These are phyloP conservation scores for Beauveria caledonica DNA, from an alignment of 2,329 filamentous ascomycete species.

Conservation along the genomic window DNA sequence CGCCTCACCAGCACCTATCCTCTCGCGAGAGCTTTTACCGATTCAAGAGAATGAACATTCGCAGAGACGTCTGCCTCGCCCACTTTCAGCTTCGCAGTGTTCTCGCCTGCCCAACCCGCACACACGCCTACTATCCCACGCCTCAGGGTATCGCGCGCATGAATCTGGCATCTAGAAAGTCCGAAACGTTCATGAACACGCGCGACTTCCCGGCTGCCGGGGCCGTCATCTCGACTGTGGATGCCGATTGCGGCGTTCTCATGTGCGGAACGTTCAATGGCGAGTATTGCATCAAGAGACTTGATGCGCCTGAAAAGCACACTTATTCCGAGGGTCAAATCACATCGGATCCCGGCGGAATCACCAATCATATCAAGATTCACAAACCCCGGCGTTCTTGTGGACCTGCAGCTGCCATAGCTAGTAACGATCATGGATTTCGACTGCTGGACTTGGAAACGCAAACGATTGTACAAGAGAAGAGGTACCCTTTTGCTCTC, in stretches of 20 bases:
- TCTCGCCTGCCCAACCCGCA: conserved; percentile 47
- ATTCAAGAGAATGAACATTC: conserved; percentile 50
- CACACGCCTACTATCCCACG: conserved; percentile 49
- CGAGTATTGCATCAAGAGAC: conserved; percentile 41
- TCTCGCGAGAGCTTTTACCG: conserved; percentile 44
- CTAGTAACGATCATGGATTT: conserved; percentile 54
- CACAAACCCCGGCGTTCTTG: conserved; percentile 44
- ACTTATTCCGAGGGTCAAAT: conserved; percentile 36
- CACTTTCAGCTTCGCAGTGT: conserved; percentile 61
- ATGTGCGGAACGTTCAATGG: conserved; percentile 52
- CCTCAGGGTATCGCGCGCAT: conserved; percentile 40
- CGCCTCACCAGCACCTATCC: conserved; percentile 21
- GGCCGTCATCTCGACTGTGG: conserved; percentile 41
- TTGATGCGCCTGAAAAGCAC: conserved; percentile 32
- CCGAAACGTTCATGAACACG: conserved; percentile 38
- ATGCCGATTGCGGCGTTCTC: conserved; percentile 45
- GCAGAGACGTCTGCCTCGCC: conserved; percentile 44
- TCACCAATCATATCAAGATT: conserved; percentile 58
- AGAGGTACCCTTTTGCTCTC: conserved; percentile 50
- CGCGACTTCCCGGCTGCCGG: conserved; percentile 27
- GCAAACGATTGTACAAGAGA: conserved; percentile 47
- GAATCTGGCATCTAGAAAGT: conserved; percentile 40
- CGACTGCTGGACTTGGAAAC: conserved; percentile 51
- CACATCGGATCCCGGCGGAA: conserved; percentile 42
- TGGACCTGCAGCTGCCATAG: conserved; percentile 48